Evolutionary conservation across 2,329 filamentous ascomycete species (phyloP).

Genomic region (Sclerotinia sclerotiorum): DNA sequence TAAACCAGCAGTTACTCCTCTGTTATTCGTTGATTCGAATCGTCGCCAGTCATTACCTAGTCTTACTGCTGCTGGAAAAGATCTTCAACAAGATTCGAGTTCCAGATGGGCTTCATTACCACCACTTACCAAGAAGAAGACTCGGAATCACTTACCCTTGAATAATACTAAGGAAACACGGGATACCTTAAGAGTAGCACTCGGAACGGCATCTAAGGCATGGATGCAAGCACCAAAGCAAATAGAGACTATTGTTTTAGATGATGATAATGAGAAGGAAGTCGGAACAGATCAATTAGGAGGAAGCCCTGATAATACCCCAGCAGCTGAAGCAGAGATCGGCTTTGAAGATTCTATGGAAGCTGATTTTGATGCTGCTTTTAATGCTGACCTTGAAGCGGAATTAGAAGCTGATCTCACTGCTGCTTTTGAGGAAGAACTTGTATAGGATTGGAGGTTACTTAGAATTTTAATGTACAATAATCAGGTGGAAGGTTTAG

Average conservation of each 20-base stretch:
- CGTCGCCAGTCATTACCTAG: conserved; percentile 11
- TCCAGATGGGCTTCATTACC: conserved; percentile 18
- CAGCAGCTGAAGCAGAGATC: background rate
- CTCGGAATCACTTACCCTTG: conserved; percentile 2
- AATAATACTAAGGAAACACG: conserved; percentile 2
- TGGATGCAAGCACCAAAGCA: conserved; percentile 11
- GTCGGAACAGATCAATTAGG: background rate
- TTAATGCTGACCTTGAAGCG: background rate
- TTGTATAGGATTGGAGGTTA: background rate
- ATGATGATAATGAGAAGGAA: conserved; percentile 1
- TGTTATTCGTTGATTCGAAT: background rate
- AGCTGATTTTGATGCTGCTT: background rate
- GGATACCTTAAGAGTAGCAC: background rate
- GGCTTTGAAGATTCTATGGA: background rate
- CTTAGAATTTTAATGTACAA: background rate
- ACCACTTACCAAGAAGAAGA: conserved; percentile 2
- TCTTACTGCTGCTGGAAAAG: background rate
- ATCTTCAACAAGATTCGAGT: background rate
- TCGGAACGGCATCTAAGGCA: conserved; percentile 1
- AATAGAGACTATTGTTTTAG: conserved; percentile 8
- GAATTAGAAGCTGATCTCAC: conserved; percentile 9
- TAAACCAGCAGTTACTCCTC: background rate
- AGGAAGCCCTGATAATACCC: background rate
- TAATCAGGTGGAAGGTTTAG: too few relatives aligned
- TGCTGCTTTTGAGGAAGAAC: conserved; percentile 1